Evolutionary conservation across 2,329 filamentous ascomycete genomes (phyloP).

Genomic region (Grosmannia clavigera): DNA sequence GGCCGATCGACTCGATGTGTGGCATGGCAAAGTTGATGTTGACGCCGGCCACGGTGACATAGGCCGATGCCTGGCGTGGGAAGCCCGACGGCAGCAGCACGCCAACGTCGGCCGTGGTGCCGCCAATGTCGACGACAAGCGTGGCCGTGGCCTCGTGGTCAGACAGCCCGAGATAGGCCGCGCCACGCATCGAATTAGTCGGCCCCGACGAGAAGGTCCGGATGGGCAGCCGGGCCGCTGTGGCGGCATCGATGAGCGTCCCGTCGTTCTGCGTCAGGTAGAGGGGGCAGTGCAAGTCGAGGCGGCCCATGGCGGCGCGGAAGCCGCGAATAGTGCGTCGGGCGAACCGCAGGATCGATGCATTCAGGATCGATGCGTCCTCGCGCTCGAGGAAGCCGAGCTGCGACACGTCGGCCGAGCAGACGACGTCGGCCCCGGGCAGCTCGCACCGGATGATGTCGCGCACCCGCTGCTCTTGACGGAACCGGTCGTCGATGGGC

Average conservation of each 20-base stretch:
- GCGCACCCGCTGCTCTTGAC: conserved; percentile 37
- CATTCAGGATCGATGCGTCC: conserved; percentile 41
- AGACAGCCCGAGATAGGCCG: conserved; percentile 29
- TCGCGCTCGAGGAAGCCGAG: conserved; percentile 33
- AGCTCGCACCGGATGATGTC: conserved; percentile 34
- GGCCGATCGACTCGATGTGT: conserved; percentile 26
- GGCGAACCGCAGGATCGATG: conserved; percentile 34
- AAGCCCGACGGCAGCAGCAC: conserved; percentile 34
- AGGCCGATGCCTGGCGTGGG: conserved; percentile 32
- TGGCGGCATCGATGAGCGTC: conserved; percentile 27
- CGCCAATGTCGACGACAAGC: conserved; percentile 38
- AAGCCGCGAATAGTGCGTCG: conserved; percentile 33
- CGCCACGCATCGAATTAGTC: conserved; percentile 30
- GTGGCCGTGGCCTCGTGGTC: neutral
- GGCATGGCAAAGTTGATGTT: conserved; percentile 27
- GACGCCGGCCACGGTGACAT: conserved; percentile 31
- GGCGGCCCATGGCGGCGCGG: conserved; percentile 26
- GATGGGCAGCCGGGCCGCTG: conserved; percentile 31
- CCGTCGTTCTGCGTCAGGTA: conserved; percentile 41
- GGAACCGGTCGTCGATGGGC: conserved; percentile 39
- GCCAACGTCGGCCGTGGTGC: conserved; percentile 40
- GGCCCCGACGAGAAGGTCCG: conserved; percentile 28
- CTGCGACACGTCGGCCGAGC: conserved; percentile 21
- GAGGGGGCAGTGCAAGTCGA: conserved; percentile 25
- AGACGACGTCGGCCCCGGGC: conserved; percentile 17